Conservation (phyloP, 2,329 filamentous ascomycete species). For the Alternaria sp. region DNA sequence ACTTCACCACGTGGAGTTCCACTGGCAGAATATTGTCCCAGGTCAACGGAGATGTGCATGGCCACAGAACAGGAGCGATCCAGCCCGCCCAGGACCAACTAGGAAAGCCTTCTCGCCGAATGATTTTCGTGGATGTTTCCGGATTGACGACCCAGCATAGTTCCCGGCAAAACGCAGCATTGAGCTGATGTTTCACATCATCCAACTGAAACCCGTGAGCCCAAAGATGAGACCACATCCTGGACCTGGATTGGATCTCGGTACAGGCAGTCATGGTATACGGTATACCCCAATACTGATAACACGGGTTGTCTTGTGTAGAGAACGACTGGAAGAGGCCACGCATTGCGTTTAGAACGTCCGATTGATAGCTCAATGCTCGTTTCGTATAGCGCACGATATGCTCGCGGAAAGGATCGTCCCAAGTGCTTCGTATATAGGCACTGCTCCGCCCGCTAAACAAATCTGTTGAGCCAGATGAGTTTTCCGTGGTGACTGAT, state of each 20-base stretch:
- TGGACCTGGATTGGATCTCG: not conserved
- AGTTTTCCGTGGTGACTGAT: not conserved
- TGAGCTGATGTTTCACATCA: not conserved
- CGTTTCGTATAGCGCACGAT: not conserved
- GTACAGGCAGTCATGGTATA: not conserved
- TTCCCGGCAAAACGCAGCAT: not conserved
- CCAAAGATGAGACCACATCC: not conserved
- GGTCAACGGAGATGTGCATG: not conserved
- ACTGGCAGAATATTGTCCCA: not conserved
- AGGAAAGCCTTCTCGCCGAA: not conserved
- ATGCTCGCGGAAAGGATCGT: not conserved
- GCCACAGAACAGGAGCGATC: not conserved
- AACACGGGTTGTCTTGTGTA: not conserved
- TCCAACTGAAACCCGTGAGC: not conserved
- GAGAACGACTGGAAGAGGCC: not conserved
- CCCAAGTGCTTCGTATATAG: not conserved
- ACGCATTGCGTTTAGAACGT: not conserved
- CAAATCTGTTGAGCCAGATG: not conserved
- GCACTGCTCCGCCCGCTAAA: not conserved
- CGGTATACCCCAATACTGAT: not conserved
- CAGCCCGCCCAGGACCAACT: conserved; percentile 6
- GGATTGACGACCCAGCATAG: not conserved
- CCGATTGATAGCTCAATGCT: not conserved
- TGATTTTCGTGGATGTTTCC: not conserved
- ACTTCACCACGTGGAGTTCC: not conserved